A percentile compares a stretch with the other conserved stretches of the same genome.
Conservation (phyloP, 78 protist genomes). For the Chrysochromulina parva region DNA sequence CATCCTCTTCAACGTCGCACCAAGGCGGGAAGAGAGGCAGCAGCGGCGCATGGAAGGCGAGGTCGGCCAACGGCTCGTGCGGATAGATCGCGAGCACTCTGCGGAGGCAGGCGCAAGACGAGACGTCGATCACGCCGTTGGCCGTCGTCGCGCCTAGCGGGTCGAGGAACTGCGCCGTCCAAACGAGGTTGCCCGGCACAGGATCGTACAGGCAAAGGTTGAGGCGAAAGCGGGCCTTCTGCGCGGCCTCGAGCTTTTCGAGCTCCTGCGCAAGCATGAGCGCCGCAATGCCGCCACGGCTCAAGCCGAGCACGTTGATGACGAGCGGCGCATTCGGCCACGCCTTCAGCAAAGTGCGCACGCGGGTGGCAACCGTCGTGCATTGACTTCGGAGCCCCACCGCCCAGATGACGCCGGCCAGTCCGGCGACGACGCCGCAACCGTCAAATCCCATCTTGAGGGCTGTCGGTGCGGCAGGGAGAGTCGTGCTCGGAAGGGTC, state of each 20-base stretch:
- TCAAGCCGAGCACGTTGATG: neutral
- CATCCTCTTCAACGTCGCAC: neutral
- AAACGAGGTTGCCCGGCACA: neutral
- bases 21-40: neutral
- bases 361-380: neutral
- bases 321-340: neutral
- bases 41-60: neutral
- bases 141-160: neutral
- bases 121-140: neutral
- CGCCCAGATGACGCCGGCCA: neutral
- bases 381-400: neutral
- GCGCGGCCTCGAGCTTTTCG: neutral
- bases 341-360: neutral
- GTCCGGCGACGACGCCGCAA: neutral
- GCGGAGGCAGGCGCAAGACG: neutral
- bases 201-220: neutral
- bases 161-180: neutral
- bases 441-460: constrained; percentile 14
- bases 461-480: neutral
- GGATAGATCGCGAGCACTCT: neutral
- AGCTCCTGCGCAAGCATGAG: neutral
- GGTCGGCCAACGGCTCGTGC: neutral
- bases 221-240: neutral
- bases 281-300: constrained; percentile 5
- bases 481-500: neutral